Conservation (phyloP, 805 yeast species). For the Ogataea henricii region DNA sequence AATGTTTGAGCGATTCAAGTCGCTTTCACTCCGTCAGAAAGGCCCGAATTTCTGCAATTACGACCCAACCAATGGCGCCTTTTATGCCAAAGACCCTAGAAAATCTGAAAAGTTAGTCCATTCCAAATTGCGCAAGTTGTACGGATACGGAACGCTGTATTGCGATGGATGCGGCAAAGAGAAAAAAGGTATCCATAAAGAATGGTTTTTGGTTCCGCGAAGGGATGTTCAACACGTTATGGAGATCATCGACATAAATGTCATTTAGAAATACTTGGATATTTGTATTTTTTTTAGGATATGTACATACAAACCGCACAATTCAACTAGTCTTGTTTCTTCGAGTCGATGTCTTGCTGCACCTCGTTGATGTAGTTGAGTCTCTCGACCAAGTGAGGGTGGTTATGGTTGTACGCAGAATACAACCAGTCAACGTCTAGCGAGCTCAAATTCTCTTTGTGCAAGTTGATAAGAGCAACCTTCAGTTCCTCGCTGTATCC, state of each 20-base stretch:
- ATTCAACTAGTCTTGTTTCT: constrained; percentile 21
- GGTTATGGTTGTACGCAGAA: constrained; percentile 86
- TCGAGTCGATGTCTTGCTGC: constrained; percentile 17
- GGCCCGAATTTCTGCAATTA: constrained; percentile 20
- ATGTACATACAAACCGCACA: not conserved
- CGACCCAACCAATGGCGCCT: constrained; percentile 38
- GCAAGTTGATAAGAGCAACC: constrained; percentile 70
- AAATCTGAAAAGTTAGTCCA: constrained; percentile 48
- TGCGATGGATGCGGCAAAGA: constrained; percentile 46
- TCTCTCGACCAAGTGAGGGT: constrained; percentile 91
- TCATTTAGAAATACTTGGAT: too few species aligned
- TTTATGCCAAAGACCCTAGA: constrained; percentile 33
- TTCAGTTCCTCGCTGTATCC: constrained; percentile 73
- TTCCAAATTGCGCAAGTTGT: constrained; percentile 35
- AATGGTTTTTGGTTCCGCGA: constrained; percentile 60
- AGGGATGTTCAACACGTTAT: constrained; percentile 38
- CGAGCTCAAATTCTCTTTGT: constrained; percentile 79
- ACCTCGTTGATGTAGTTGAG: constrained; percentile 64
- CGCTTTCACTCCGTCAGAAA: constrained; percentile 5
- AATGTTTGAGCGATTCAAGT: constrained; percentile 15
- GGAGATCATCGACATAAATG: constrained; percentile 34
- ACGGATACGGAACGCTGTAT: constrained; percentile 50
- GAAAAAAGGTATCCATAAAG: constrained; percentile 41
- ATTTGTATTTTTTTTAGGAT: too few species aligned
- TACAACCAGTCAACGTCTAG: constrained; percentile 88